Evolutionary conservation across 768 basidiomycete genomes (phyloP).

Genomic region (Coprinellus micaceus): DNA sequence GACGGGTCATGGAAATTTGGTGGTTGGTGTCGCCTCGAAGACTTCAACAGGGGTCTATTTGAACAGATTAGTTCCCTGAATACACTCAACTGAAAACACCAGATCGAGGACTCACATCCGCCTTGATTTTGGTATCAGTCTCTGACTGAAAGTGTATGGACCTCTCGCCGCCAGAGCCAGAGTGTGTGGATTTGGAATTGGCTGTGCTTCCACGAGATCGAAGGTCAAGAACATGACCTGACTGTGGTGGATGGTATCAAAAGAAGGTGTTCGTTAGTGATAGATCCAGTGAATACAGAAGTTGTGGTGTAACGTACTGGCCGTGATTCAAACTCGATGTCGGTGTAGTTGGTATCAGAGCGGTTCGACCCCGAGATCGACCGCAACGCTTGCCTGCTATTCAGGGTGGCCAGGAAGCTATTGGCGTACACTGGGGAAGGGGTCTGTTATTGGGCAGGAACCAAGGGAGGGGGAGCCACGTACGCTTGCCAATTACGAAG

Average conservation of each 20-base stretch:
- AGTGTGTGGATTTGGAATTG: background rate
- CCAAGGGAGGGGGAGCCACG: conserved; percentile 7
- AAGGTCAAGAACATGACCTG: background rate
- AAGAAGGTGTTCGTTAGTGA: background rate
- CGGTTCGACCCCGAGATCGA: conserved; percentile 3
- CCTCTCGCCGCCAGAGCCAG: too few species aligned
- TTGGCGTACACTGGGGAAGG: conserved; percentile 39
- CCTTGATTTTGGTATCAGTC: background rate
- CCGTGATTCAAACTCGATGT: conserved; percentile 10
- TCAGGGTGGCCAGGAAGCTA: conserved; percentile 42
- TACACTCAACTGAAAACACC: background rate
- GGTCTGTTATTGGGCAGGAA: background rate
- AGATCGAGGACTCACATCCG: background rate
- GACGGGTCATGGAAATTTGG: background rate
- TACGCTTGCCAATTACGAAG: conserved; percentile 47
- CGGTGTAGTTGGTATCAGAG: conserved; percentile 13
- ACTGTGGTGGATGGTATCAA: background rate
- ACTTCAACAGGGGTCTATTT: background rate
- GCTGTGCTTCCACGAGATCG: background rate
- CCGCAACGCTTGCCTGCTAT: conserved; percentile 21
- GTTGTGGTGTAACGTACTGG: background rate
- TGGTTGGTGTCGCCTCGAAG: background rate
- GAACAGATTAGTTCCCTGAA: background rate
- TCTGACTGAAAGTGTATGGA: background rate
- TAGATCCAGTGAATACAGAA: too few species aligned